A percentile compares a stretch with the other conserved stretches of the same genome.
Conservation (phyloP, 2,329 filamentous ascomycete species). For the Alternaria metachromatica region DNA sequence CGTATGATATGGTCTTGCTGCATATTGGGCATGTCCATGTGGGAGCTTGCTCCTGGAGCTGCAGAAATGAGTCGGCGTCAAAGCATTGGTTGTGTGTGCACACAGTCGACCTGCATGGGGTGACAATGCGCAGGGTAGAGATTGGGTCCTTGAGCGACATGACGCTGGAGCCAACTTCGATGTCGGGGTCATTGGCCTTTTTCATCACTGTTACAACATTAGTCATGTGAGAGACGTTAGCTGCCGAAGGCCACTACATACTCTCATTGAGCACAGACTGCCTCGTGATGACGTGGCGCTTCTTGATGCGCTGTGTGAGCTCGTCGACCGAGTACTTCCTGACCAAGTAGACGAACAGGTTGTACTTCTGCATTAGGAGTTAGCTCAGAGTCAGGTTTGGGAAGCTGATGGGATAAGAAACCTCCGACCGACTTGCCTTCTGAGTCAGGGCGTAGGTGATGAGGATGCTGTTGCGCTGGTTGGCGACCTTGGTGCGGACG, state of each 20-base stretch:
- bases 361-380: conserved; percentile 47
- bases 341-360: conserved; percentile 76
- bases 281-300: conserved; percentile 76
- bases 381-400: conserved; percentile 14
- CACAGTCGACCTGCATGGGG: conserved; percentile 78
- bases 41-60: conserved; percentile 93
- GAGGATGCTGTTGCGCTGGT: conserved; percentile 77
- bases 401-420: conserved; percentile 26
- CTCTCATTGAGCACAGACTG: conserved; percentile 83
- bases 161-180: conserved; percentile 85
- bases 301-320: conserved; percentile 71
- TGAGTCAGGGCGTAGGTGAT: conserved; percentile 92
- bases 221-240: neutral
- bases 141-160: conserved; percentile 93
- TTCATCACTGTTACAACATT: conserved; percentile 67
- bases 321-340: conserved; percentile 73
- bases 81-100: conserved; percentile 96
- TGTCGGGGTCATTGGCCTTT: conserved; percentile 84
- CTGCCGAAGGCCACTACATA: conserved; percentile 48
- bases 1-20: conserved; percentile 81
- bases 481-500: conserved; percentile 70
- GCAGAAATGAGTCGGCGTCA: conserved; percentile 88
- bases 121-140: conserved; percentile 79
- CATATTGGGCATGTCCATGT: conserved; percentile 98
- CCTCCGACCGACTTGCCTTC: conserved; percentile 67